phyloP scores from a whole-genome alignment of 495 filamentous ascomycete species.

The Aspergillus funiculosus region DNA sequence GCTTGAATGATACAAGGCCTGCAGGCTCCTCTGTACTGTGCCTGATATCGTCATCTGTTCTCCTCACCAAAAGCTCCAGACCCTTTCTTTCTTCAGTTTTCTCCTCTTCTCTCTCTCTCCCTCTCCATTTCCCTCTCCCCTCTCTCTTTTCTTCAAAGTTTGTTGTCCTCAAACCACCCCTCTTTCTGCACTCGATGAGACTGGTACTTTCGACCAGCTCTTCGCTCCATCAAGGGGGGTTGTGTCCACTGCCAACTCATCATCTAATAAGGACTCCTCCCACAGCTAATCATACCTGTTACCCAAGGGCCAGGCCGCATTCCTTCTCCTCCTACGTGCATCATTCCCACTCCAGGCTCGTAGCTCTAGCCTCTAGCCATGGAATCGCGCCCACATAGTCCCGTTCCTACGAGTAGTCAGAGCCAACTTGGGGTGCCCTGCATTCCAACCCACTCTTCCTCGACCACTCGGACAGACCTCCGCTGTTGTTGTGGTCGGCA shows the following conservation, averaged over 20 bases:
- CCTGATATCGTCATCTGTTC: background rate
- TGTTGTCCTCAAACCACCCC: background rate
- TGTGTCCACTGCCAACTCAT: constrained; percentile 11
- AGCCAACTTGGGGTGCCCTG: constrained; percentile 21
- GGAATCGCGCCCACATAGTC: constrained; percentile 32
- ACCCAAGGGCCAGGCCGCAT: constrained; percentile 4
- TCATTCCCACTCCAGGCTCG: constrained; percentile 24
- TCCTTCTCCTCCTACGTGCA: constrained; percentile 1
- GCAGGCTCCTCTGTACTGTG: background rate
- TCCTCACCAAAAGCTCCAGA: background rate
- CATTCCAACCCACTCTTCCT: constrained; percentile 37
- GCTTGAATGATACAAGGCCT: background rate
- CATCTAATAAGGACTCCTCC: background rate
- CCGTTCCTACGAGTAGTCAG: constrained; percentile 13
- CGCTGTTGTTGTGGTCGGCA: constrained; percentile 79
- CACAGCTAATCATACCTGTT: too few relatives aligned
- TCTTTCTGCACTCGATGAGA: constrained; percentile 2
- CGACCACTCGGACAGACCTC: constrained; percentile 26
- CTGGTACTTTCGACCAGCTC: constrained; percentile 4
- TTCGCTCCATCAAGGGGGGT: constrained; percentile 5
- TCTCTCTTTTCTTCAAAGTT: background rate
- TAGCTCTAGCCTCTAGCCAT: constrained; percentile 26
- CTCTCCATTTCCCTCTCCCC: constrained; percentile 6
- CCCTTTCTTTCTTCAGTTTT: background rate
- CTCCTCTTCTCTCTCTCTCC: constrained; percentile 9